Percentiles rank a stretch among this genome's conserved stretches.
Conservation (phyloP, 2,329 filamentous ascomycete species). For the Fusarium staphyleae region DNA sequence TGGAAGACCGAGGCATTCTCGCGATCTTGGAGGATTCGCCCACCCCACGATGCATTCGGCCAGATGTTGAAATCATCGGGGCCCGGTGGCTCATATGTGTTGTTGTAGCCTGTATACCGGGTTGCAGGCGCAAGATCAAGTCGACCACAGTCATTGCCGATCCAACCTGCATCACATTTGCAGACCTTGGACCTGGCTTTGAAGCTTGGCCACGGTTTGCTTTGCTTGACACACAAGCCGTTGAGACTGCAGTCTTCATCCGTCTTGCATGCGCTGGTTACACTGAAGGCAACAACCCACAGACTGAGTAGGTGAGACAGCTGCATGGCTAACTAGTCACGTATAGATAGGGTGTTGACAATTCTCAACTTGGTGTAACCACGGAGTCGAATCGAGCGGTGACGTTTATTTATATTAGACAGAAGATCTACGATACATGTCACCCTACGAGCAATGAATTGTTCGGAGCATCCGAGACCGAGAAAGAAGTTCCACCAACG, state of each 20-base stretch:
- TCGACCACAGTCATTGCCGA: conserved; percentile 51
- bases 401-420: too few relatives aligned
- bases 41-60: conserved; percentile 57
- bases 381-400: too few relatives aligned
- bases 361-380: too few relatives aligned
- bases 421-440: too few relatives aligned
- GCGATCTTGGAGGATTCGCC: conserved; percentile 54
- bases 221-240: conserved; percentile 33
- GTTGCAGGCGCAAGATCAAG: conserved; percentile 54
- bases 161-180: conserved; percentile 53
- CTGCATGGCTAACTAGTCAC: not conserved
- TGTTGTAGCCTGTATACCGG: conserved; percentile 54
- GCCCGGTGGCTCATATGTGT: conserved; percentile 50
- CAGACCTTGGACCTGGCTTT: conserved; percentile 16
- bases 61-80: not conserved
- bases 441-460: not conserved
- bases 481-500: not conserved
- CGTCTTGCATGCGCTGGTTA: conserved; percentile 12
- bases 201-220: not conserved
- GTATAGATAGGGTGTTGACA: too few relatives aligned
- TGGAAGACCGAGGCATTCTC: conserved; percentile 50
- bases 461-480: not conserved
- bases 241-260: conserved; percentile 46
- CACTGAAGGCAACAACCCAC: not conserved
- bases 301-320: not conserved